phyloP scores from a whole-genome alignment of 192 early-diverging fungal genomes.

The Pecoramyces ruminantium region DNA sequence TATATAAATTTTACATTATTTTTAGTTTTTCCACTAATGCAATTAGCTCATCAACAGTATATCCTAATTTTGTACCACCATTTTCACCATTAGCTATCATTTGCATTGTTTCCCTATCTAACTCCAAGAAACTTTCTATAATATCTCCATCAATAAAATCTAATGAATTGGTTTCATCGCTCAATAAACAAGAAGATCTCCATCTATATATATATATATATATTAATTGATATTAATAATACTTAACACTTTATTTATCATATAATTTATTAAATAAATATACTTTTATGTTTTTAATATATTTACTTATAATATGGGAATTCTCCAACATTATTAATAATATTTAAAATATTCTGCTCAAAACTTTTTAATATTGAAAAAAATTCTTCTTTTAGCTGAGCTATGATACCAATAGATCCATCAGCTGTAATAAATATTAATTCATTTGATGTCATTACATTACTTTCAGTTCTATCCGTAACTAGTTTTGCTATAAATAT shows the following conservation, averaged over 20 bases:
- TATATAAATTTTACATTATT: background rate
- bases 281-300: too few species aligned
- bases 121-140: conserved; percentile 65
- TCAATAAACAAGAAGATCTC: background rate
- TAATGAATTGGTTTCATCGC: background rate
- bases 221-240: too few species aligned
- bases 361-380: background rate
- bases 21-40: background rate
- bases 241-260: too few species aligned
- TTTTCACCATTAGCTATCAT: background rate
- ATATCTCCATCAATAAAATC: conserved; percentile 82
- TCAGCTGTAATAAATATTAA: background rate
- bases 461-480: background rate
- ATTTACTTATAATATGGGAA: background rate
- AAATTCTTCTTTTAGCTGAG: background rate
- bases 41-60: background rate
- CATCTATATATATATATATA: background rate
- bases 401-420: background rate
- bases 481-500: background rate
- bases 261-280: too few species aligned
- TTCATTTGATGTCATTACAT: background rate
- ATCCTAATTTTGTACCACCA: background rate
- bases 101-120: background rate
- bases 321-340: background rate
- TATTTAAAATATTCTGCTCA: background rate